These are phyloP conservation scores for Capsicum rhomboideum DNA, from an alignment of 257 asterid species.

Conservation along the genomic window DNA sequence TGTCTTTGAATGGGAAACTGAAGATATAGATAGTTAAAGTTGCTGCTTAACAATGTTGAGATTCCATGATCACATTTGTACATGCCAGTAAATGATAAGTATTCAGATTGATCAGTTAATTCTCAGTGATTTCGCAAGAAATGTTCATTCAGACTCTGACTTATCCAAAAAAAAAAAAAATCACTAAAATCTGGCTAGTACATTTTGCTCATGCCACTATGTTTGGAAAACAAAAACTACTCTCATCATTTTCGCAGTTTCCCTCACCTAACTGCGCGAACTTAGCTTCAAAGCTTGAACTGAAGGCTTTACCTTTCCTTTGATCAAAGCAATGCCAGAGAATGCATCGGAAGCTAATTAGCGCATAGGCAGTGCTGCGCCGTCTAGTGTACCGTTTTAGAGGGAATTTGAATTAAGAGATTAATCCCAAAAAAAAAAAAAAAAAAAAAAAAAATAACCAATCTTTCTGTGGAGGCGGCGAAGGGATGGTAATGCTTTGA, in stretches of 20 bases:
- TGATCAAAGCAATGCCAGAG: neutral
- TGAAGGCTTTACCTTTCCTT: neutral
- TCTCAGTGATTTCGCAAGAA: too few relatives aligned
- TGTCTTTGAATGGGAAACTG: neutral
- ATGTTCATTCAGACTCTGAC: neutral
- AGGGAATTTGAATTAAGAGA: neutral
- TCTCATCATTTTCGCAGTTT: neutral
- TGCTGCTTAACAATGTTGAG: neutral
- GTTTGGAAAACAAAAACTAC: neutral
- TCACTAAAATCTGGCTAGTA: neutral
- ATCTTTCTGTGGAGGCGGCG: neutral
- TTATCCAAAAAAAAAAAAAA: neutral
- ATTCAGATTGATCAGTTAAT: neutral
- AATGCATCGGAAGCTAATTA: neutral
- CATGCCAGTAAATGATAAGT: neutral
- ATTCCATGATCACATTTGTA: neutral
- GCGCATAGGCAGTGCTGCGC: neutral
- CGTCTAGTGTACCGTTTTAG: neutral
- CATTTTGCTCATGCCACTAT: neutral
- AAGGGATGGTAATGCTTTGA: neutral
- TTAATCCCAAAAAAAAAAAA: neutral
- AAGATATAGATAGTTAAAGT: neutral
- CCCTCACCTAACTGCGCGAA: neutral
- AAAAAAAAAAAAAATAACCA: neutral
- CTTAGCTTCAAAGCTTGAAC: neutral